Conservation (phyloP, 1,284 basidiomycete species). For the Leucoagaricus sp. region DNA sequence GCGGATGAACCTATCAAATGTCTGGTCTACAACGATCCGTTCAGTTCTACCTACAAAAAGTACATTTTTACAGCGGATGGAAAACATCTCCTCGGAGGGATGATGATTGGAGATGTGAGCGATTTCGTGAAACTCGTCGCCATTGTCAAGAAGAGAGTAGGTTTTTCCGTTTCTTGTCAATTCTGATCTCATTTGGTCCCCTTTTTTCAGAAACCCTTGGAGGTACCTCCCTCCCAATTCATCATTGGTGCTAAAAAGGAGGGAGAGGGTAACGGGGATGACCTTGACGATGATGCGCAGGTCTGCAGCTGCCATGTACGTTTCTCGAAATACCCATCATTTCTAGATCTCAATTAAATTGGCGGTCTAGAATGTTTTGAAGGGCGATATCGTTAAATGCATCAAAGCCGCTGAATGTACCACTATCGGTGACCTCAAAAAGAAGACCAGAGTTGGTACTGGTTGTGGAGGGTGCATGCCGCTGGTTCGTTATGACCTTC, state of each 20-base stretch:
- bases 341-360: conserved; percentile 22
- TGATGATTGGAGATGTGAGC: conserved; percentile 79
- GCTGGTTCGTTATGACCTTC: conserved; percentile 30
- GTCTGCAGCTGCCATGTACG: conserved; percentile 65
- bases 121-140: conserved; percentile 74
- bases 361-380: conserved; percentile 54
- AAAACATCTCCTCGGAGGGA: conserved; percentile 73
- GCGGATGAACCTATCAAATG: conserved; percentile 56
- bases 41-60: conserved; percentile 73
- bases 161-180: conserved; percentile 25
- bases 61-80: conserved; percentile 80
- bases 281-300: conserved; percentile 73
- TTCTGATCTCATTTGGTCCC: not conserved
- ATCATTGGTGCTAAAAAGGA: conserved; percentile 56
- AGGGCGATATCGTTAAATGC: conserved; percentile 58
- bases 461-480: conserved; percentile 78
- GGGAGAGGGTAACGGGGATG: conserved; percentile 60
- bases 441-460: conserved; percentile 70
- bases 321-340: not conserved
- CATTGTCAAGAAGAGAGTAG: conserved; percentile 73
- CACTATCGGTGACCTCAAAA: conserved; percentile 60
- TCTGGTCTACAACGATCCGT: conserved; percentile 74
- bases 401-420: conserved; percentile 52
- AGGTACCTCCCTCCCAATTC: conserved; percentile 66
- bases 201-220: conserved; percentile 54